Base-by-base conservation (phyloP, 2,329 filamentous ascomycete genomes). In the Aspergillus awamori region DNA sequence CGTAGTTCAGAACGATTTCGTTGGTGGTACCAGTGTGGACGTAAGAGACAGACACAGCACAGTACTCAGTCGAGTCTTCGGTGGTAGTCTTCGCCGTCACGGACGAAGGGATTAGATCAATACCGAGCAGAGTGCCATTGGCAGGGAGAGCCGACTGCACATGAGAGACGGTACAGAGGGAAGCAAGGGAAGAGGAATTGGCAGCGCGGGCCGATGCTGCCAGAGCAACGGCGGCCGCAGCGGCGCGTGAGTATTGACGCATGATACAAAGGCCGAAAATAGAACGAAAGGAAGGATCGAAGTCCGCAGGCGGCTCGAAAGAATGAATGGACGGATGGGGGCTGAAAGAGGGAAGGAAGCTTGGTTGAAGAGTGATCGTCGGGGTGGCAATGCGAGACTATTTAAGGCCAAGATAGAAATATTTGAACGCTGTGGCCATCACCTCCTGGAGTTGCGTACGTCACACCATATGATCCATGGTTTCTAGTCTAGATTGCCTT, bases 41-140 rank as follows among this genome's bases (percentile, higher is more conserved):
- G 65, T 80, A 80, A 13, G 72, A 69, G 11, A 81, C 68, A 5
- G 76, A 79, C 49, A 81, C 73, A 52, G 80, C 79, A 70, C 79
- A 81, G 67, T 63, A 20, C 58, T 68, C 65, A 13, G 52, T 67
- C 71, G 47, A 30, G 11, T 28, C 28, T 8, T 11, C 70, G 70
- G 62, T 79, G 48, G 80, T 71, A 3, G 72, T 61, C 45, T 62
- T 74, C 1, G 77, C 79, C 4, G 76, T 77, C 4, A 81, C 76
- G 1, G 78, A 66, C 0, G 77, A 78, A 3, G 80, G 74, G 57
- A 79, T 67, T 61, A 81, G 55, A 53, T 75, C 66, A 53, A 81
- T 76, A 5, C 79, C 78, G 7, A 74, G 65, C 1, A 80, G 63
- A 26, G 75, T 78, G 8, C 77, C 79, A 58, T 80, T 77, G 36